Conservation (phyloP, 805 yeast genomes). For the Metschnikowia santaceciliae region DNA sequence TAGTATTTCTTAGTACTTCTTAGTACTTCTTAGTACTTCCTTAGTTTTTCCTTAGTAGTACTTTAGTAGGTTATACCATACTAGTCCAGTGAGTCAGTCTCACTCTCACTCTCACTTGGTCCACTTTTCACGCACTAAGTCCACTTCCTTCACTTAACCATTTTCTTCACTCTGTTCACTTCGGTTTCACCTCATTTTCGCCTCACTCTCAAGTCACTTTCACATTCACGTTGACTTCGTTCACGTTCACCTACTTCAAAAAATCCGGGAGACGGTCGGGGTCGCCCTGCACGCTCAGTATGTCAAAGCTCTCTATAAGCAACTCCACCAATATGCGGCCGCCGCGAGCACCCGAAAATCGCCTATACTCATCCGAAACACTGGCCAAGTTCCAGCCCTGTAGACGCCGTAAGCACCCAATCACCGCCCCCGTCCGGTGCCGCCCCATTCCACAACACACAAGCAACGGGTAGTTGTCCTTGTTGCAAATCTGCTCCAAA, state of each 20-base stretch:
- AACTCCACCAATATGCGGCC: conserved; percentile 90
- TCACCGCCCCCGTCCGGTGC: conserved; percentile 94
- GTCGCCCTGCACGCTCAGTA: conserved; percentile 32
- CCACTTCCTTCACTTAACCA: too few relatives aligned
- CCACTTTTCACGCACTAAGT: too few relatives aligned
- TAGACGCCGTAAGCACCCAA: conserved; percentile 85
- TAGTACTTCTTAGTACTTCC: too few relatives aligned
- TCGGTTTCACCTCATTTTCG: too few relatives aligned
- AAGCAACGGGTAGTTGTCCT: conserved; percentile 74
- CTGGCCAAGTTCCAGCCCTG: conserved; percentile 97
- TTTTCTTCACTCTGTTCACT: too few relatives aligned
- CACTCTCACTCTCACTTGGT: too few relatives aligned
- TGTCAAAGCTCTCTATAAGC: conserved; percentile 63
- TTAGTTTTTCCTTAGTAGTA: too few relatives aligned
- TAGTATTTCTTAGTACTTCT: too few relatives aligned
- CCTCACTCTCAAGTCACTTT: too few relatives aligned
- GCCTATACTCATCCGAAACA: conserved; percentile 87
- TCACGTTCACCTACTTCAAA: conserved; percentile 13
- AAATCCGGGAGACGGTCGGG: conserved; percentile 31
- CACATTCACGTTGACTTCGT: too few relatives aligned
- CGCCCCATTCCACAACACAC: conserved; percentile 99
- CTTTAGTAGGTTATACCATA: too few relatives aligned
- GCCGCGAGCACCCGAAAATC: conserved; percentile 90
- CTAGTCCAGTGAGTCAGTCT: too few relatives aligned
- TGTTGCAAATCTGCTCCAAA: conserved; percentile 66